Conservation (phyloP, 2,329 filamentous ascomycete species). For the Arthroderma uncinatum region DNA sequence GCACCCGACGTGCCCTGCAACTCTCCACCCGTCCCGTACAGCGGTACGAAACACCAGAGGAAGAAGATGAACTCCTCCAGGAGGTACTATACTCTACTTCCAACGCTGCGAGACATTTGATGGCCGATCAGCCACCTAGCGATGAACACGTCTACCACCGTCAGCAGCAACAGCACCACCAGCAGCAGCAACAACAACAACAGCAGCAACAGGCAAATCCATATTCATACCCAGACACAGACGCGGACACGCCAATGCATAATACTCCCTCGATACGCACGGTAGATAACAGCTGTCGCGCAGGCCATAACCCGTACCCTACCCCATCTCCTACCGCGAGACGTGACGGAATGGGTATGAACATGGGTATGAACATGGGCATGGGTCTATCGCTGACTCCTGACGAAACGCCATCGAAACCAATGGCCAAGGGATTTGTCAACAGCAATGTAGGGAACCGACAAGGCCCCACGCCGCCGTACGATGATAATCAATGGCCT, state of each 20-base stretch:
- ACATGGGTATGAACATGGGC: background rate
- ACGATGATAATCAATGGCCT: slow-evolving; percentile 88
- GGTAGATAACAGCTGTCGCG: slow-evolving; percentile 17
- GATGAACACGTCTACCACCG: slow-evolving; percentile 9
- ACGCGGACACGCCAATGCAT: background rate
- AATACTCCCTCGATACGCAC: slow-evolving; percentile 10
- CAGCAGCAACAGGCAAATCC: background rate
- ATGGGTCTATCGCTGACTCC: slow-evolving; percentile 54
- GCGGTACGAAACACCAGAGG: slow-evolving; percentile 87
- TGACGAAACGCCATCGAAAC: slow-evolving; percentile 46
- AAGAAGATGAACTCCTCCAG: slow-evolving; percentile 90
- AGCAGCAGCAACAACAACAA: background rate
- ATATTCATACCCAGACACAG: background rate
- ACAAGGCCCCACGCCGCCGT: slow-evolving; percentile 92
- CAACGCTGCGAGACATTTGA: slow-evolving; percentile 58
- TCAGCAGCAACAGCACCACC: slow-evolving; percentile 1
- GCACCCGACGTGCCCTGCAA: slow-evolving; percentile 65
- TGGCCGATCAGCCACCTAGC: slow-evolving; percentile 1
- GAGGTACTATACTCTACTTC: slow-evolving; percentile 73
- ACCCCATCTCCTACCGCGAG: slow-evolving; percentile 72
- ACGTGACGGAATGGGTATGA: slow-evolving; percentile 46
- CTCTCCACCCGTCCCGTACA: slow-evolving; percentile 61
- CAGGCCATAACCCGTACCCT: slow-evolving; percentile 45
- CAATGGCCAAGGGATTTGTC: slow-evolving; percentile 56
- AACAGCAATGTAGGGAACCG: slow-evolving; percentile 43